Conservation (phyloP, 164 flowering plant genomes). For the Stephania japonica region DNA sequence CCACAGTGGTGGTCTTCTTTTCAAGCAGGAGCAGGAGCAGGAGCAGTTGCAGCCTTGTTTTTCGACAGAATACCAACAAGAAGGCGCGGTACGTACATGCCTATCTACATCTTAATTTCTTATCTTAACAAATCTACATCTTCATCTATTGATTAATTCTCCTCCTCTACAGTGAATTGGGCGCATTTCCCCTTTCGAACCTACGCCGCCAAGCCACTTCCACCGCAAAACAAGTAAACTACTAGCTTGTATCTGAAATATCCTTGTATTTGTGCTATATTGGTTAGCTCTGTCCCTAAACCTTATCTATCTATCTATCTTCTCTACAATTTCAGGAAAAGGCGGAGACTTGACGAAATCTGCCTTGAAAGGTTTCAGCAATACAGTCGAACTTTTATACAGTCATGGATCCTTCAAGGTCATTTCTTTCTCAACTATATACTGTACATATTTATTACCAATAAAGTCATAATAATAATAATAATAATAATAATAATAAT, state of each 20-base stretch:
- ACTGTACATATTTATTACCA: too few species aligned
- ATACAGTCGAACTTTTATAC: constrained; percentile 78
- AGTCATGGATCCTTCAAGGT: constrained; percentile 98
- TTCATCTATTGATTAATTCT: background rate
- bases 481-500: too few species aligned
- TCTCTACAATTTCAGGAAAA: constrained; percentile 46
- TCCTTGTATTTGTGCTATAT: background rate
- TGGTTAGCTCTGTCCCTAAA: background rate
- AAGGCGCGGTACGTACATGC: constrained; percentile 2
- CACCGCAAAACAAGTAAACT: constrained; percentile 37
- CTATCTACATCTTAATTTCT: background rate
- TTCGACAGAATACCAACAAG: background rate
- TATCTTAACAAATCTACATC: background rate
- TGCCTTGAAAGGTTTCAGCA: constrained; percentile 86
- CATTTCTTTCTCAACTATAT: too few species aligned
- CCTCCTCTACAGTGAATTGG: constrained; percentile 24
- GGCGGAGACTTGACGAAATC: constrained; percentile 74
- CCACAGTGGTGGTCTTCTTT: constrained; percentile 4
- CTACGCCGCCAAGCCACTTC: constrained; percentile 32
- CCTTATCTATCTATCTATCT: background rate
- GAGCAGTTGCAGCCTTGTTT: too few species aligned
- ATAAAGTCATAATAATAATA: too few species aligned
- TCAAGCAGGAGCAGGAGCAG: too few species aligned
- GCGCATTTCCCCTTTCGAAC: constrained; percentile 24
- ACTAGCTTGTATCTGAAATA: background rate